A percentile compares a stretch with the other conserved stretches of the same genome.
These are phyloP conservation scores for Pichia kluyveri DNA, from an alignment of 805 yeast species.

Conservation along the genomic window DNA sequence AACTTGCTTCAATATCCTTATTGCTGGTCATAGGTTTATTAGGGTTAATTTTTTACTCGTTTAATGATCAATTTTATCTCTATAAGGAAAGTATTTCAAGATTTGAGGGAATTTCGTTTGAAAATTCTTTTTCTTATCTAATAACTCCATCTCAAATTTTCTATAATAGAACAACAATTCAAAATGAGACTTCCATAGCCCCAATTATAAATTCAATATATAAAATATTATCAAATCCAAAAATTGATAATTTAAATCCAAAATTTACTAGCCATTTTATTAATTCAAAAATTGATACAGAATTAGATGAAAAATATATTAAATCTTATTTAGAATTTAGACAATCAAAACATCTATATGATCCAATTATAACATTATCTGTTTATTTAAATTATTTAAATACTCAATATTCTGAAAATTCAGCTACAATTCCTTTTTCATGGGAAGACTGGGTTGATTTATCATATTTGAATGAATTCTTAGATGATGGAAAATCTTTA, in stretches of 20 bases:
- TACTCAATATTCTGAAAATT: slow-evolving; percentile 15
- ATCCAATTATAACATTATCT: slow-evolving; percentile 49
- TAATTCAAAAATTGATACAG: background rate
- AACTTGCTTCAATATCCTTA: background rate
- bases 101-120: background rate
- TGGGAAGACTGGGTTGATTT: slow-evolving; percentile 51
- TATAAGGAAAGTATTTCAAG: background rate
- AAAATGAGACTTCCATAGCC: background rate
- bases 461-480: slow-evolving; percentile 28
- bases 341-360: slow-evolving; percentile 36
- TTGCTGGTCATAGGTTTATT: background rate
- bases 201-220: background rate
- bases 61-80: background rate
- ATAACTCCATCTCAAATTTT: background rate
- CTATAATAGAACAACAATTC: background rate
- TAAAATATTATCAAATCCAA: background rate
- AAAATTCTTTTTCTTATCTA: too few species aligned
- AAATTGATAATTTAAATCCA: background rate
- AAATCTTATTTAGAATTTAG: slow-evolving; percentile 3
- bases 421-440: slow-evolving; percentile 28
- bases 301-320: background rate
- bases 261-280: background rate
- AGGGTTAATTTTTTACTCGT: background rate
- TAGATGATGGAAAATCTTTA: slow-evolving; percentile 13
- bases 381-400: slow-evolving; percentile 36